Conservation (phyloP, 2,329 filamentous ascomycete genomes). For the Xylariaceae sp. region DNA sequence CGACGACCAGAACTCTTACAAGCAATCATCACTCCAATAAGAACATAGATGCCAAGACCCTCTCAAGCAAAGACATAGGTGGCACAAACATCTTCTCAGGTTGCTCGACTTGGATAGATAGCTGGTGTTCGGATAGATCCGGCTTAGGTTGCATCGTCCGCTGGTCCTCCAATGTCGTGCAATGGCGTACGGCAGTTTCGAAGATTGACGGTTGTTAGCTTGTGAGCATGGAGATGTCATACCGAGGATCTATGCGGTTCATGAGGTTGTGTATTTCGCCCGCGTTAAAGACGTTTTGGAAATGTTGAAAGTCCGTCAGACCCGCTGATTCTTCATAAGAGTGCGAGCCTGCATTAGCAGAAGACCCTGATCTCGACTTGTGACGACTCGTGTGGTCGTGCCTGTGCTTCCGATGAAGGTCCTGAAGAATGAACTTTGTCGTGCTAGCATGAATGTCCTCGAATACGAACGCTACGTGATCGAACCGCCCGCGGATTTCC, state of each 20-base stretch:
- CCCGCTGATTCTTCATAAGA: conserved; percentile 18
- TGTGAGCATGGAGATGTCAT: conserved; percentile 44
- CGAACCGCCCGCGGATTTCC: conserved; percentile 57
- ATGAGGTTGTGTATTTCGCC: conserved; percentile 47
- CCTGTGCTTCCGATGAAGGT: conserved; percentile 49
- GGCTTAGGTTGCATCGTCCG: conserved; percentile 23
- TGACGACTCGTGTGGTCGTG: conserved; percentile 24
- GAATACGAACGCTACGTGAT: conserved; percentile 59
- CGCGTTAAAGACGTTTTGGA: conserved; percentile 47
- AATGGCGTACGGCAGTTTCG: conserved; percentile 26
- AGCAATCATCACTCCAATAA: conserved; percentile 7
- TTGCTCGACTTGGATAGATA: conserved; percentile 8
- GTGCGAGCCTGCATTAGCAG: conserved; percentile 31
- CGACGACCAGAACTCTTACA: conserved; percentile 12
- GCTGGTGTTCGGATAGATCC: conserved; percentile 22
- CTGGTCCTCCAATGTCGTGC: conserved; percentile 23
- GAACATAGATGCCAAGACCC: conserved; percentile 18
- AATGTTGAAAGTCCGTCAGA: conserved; percentile 48
- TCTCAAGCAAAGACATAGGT: conserved; percentile 9
- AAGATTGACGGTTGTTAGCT: conserved; percentile 7
- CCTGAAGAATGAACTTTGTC: conserved; percentile 47
- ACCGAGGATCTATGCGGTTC: conserved; percentile 49
- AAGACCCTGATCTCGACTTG: conserved; percentile 31
- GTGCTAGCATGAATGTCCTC: conserved; percentile 53
- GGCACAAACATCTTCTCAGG: conserved; percentile 10